phyloP scores from a whole-genome alignment of 1,284 basidiomycete species.

The Puccinia novopanici region DNA sequence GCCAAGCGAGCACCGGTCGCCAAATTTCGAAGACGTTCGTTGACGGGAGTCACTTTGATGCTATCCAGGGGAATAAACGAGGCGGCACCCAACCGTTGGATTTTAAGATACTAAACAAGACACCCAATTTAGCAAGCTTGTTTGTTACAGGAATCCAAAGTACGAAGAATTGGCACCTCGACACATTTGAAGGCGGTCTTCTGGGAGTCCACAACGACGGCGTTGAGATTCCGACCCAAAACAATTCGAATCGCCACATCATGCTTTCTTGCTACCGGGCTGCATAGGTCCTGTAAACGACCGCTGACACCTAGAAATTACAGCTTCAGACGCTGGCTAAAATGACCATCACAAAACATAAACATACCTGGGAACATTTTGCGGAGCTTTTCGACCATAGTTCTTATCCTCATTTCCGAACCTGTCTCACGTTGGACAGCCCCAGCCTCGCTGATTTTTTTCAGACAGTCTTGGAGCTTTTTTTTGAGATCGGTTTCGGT shows the following conservation, averaged over 20 bases:
- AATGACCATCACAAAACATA: neutral
- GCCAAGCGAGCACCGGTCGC: conserved; percentile 88
- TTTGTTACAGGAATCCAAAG: neutral
- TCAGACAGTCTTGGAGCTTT: conserved; percentile 78
- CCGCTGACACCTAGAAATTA: conserved; percentile 64
- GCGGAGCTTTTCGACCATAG: conserved; percentile 78
- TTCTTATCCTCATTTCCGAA: conserved; percentile 78
- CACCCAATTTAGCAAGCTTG: neutral
- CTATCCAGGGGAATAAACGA: conserved; percentile 97
- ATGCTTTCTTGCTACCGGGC: conserved; percentile 88
- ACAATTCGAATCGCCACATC: conserved; percentile 92
- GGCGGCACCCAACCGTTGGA: conserved; percentile 88
- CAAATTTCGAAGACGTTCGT: conserved; percentile 90
- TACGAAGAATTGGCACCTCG: conserved; percentile 65
- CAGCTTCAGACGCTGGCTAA: conserved; percentile 16
- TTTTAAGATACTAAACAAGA: conserved; percentile 77
- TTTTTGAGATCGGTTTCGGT: conserved; percentile 87
- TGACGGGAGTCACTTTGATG: conserved; percentile 87
- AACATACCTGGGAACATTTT: conserved; percentile 74
- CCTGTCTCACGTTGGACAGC: conserved; percentile 83
- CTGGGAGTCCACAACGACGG: conserved; percentile 93
- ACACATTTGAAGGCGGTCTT: conserved; percentile 97
- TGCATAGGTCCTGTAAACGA: conserved; percentile 86
- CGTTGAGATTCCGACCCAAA: conserved; percentile 89
- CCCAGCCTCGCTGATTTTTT: conserved; percentile 82